Base-by-base conservation (phyloP, 2,329 filamentous ascomycete genomes). In the Monosporascus ibericus region DNA sequence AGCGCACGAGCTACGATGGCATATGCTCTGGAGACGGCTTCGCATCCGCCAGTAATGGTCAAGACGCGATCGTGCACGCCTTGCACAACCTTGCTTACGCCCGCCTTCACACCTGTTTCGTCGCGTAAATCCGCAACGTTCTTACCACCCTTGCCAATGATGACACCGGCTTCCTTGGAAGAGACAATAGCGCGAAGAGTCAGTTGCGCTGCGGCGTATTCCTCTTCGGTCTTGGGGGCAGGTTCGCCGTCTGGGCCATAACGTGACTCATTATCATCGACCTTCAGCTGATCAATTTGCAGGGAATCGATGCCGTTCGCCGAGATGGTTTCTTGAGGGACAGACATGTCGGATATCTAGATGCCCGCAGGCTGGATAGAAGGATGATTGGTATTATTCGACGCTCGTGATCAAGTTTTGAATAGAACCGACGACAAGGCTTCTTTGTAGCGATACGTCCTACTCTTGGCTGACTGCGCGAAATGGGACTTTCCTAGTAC, bases 131-230 rank as follows among this genome's bases (percentile, higher is more conserved):
- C 92, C 47, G 94, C 94, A 51, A 99, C 94, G 67, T 99, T 97
- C 81, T 97, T 96, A 68, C 94, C 94, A 53, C 87, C 91, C 77
- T 99, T 99, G 72, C 94, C 94, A 72, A 99, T 99, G 72, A 99
- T 97, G 65, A 99, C 91, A 68, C 94, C 94, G 55, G 94, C 94
- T 75, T 99, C 94, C 77, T 97, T 97, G 71, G 94, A 96, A 36
- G 94, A 96, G 61, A 99, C 94, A 69, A 99, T 96, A 63, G 94
- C 94, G 70, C 94, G 89, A 58, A 99, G 84, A 56, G 94, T 99
- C 65, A 99, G 80, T 73, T 95, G 89, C 49, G 92, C 85, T 70
- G 91, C 84, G 49, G 90, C 91, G 69, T 99, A 99, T 73, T 99
- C 94, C 70, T 97, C 92, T 64, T 99, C 94, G 54, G 92, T 95